Conservation (phyloP, 345 rosid species). For the Aurinia saxatilis region DNA sequence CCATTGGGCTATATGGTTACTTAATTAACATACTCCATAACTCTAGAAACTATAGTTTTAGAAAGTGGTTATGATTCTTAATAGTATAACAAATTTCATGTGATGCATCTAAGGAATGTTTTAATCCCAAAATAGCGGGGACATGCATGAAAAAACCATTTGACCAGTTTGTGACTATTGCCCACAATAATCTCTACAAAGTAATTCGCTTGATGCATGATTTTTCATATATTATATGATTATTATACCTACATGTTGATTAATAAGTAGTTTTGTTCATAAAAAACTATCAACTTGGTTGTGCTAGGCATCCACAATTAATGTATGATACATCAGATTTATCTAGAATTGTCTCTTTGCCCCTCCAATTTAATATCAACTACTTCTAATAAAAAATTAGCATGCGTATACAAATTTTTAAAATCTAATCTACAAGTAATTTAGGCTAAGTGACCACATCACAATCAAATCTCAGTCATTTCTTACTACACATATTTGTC, state of each 20-base stretch:
- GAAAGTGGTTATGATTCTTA: constrained; percentile 23
- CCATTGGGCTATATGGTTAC: background rate
- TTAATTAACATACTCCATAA: constrained; percentile 21
- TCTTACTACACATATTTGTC: background rate
- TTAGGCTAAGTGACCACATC: background rate
- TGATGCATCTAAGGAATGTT: constrained; percentile 28
- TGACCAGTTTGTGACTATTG: constrained; percentile 27
- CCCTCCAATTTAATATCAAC: background rate
- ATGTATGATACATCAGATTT: constrained; percentile 15
- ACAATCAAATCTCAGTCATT: background rate
- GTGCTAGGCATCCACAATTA: constrained; percentile 21
- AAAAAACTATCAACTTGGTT: constrained; percentile 21
- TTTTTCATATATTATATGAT: constrained; percentile 1
- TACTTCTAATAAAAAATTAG: background rate
- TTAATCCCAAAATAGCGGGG: constrained; percentile 29
- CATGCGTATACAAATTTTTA: constrained; percentile 5
- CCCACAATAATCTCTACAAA: constrained; percentile 15
- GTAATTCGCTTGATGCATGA: constrained; percentile 14
- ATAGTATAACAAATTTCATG: constrained; percentile 24
- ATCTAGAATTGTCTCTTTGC: constrained; percentile 15
- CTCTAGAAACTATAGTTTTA: constrained; percentile 23
- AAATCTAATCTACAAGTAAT: background rate
- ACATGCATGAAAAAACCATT: constrained; percentile 23
- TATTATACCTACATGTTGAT: background rate
- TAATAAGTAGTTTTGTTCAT: constrained; percentile 1